Conservation (phyloP, 257 asterid species). For the Schizonepeta tenuifolia region DNA sequence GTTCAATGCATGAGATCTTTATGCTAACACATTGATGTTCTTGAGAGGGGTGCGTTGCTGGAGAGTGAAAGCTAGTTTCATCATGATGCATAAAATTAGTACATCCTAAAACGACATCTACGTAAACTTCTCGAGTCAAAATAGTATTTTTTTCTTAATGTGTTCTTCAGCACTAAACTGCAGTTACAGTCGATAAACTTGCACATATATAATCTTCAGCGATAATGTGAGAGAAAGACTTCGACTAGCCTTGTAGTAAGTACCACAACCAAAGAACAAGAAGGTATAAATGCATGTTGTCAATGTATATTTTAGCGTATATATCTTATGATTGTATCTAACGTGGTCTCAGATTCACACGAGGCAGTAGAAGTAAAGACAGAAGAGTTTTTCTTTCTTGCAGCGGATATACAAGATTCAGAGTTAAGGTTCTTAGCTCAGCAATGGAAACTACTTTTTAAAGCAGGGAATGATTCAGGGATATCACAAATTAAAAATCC, state of each 20-base stretch:
- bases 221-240: background rate
- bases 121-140: background rate
- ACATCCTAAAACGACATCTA: background rate
- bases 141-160: background rate
- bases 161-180: background rate
- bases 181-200: background rate
- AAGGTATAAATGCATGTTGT: background rate
- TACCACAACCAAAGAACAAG: background rate
- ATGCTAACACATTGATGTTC: background rate
- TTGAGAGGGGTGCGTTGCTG: background rate
- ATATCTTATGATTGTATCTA: background rate
- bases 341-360: background rate
- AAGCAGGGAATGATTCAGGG: background rate
- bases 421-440: background rate
- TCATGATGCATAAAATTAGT: background rate
- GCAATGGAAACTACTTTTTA: background rate
- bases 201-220: background rate
- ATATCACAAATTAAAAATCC: slow-evolving; percentile 1
- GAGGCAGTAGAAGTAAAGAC: background rate
- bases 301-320: background rate
- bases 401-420: background rate
- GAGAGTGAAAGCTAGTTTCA: background rate
- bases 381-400: background rate
- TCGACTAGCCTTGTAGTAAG: background rate
- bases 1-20: background rate